These are phyloP conservation scores for Saccharomycopsis guyanensis DNA, from an alignment of 805 yeast genomes.

Conservation along the genomic window DNA sequence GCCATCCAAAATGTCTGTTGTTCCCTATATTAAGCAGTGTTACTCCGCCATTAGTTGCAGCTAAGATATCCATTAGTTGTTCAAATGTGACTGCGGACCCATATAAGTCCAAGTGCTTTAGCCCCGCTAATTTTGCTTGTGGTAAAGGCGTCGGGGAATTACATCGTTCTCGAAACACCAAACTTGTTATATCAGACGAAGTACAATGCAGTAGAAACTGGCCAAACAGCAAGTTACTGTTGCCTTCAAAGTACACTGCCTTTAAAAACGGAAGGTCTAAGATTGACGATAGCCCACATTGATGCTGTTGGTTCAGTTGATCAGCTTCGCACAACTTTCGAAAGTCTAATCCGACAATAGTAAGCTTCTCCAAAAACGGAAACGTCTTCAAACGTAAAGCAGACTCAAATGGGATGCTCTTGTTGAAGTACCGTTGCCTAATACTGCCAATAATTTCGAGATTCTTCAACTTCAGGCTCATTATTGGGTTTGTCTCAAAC, in stretches of 20 bases:
- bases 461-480: background rate
- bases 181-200: background rate
- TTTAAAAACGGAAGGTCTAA: slow-evolving; percentile 10
- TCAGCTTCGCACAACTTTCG: too few species aligned
- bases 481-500: background rate
- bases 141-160: background rate
- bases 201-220: slow-evolving; percentile 5
- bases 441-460: slow-evolving; percentile 8
- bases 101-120: slow-evolving; percentile 5
- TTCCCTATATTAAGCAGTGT: slow-evolving; percentile 11
- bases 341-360: slow-evolving; percentile 12
- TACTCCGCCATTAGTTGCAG: background rate
- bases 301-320: too few species aligned
- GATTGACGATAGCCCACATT: slow-evolving; percentile 1
- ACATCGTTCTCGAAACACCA: background rate
- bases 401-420: slow-evolving; percentile 11
- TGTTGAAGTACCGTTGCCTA: slow-evolving; percentile 3
- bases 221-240: slow-evolving; percentile 1
- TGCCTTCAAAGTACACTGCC: slow-evolving; percentile 12
- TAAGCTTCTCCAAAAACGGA: slow-evolving; percentile 9
- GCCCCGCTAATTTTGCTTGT: background rate
- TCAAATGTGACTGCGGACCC: slow-evolving; percentile 2
- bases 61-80: slow-evolving; percentile 7
- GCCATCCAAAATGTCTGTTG: slow-evolving; percentile 1
- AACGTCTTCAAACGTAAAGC: slow-evolving; percentile 2